A percentile compares a stretch with the other conserved stretches of the same genome.
These are phyloP conservation scores for Wickerhamomyces alni DNA, from an alignment of 805 yeast genomes.

Conservation along the genomic window DNA sequence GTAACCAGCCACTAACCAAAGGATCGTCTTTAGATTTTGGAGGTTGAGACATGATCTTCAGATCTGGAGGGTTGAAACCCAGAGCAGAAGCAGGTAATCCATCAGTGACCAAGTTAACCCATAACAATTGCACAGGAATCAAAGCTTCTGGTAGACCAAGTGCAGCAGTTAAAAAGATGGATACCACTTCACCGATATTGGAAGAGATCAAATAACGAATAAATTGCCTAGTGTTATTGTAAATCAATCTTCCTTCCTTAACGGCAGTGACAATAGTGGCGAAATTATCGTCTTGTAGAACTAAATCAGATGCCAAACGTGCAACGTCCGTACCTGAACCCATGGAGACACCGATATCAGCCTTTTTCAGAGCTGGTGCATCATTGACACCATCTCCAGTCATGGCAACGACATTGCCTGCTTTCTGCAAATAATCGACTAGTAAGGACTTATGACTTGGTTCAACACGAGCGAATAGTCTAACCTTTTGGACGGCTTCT, in stretches of 20 bases:
- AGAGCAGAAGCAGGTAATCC: constrained; percentile 57
- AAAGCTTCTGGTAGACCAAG: constrained; percentile 47
- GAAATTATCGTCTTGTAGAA: constrained; percentile 47
- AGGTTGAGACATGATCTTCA: constrained; percentile 30
- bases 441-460: constrained; percentile 48
- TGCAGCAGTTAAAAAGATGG: constrained; percentile 48
- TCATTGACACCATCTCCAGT: constrained; percentile 64
- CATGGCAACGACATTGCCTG: constrained; percentile 55
- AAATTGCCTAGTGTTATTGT: constrained; percentile 36
- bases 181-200: constrained; percentile 53
- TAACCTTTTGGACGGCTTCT: constrained; percentile 38
- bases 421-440: constrained; percentile 39
- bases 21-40: constrained; percentile 34
- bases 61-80: constrained; percentile 40
- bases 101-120: constrained; percentile 53
- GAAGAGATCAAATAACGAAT: constrained; percentile 41
- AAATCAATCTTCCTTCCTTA: constrained; percentile 47
- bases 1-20: constrained; percentile 30
- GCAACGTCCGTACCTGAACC: constrained; percentile 61
- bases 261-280: constrained; percentile 52
- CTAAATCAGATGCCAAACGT: constrained; percentile 52
- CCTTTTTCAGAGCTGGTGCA: constrained; percentile 56
- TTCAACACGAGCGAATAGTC: constrained; percentile 48
- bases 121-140: constrained; percentile 51
- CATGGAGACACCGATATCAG: constrained; percentile 61